These are phyloP conservation scores for Podospora didyma DNA, from an alignment of 495 filamentous ascomycete genomes.

Conservation along the genomic window DNA sequence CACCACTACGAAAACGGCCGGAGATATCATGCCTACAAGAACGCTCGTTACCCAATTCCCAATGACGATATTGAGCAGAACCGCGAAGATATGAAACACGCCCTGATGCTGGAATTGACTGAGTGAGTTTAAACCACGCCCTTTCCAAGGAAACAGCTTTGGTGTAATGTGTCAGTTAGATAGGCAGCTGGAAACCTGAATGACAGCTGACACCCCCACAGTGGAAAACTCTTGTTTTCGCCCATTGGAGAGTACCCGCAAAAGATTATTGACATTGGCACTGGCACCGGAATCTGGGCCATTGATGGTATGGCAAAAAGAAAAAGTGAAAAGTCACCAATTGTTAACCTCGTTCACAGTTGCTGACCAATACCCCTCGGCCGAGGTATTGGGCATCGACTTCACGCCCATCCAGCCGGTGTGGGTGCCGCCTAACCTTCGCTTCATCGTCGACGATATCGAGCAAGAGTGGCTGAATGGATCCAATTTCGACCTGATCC, in stretches of 20 bases:
- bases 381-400: conserved; percentile 28
- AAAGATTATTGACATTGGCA: conserved; percentile 41
- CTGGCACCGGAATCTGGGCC: conserved; percentile 56
- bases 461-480: conserved; percentile 31
- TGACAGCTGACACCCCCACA: not conserved
- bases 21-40: conserved; percentile 50
- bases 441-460: conserved; percentile 39
- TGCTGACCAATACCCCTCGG: conserved; percentile 31
- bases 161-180: no score
- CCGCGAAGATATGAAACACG: conserved; percentile 42
- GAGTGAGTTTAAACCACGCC: conserved; percentile 11
- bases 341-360: conserved; percentile 34
- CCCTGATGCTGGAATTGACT: conserved; percentile 24
- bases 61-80: conserved; percentile 50
- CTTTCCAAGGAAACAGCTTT: no score
- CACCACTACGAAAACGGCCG: conserved; percentile 51
- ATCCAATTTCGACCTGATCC: conserved; percentile 34
- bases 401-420: conserved; percentile 35
- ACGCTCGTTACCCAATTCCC: conserved; percentile 52
- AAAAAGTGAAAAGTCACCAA: not conserved
- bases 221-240: conserved; percentile 36
- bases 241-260: conserved; percentile 35
- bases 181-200: not conserved
- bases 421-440: conserved; percentile 31
- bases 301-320: conserved; percentile 13